phyloP scores from a whole-genome alignment of 345 rosid genomes.

The Salix koriyanagi region DNA sequence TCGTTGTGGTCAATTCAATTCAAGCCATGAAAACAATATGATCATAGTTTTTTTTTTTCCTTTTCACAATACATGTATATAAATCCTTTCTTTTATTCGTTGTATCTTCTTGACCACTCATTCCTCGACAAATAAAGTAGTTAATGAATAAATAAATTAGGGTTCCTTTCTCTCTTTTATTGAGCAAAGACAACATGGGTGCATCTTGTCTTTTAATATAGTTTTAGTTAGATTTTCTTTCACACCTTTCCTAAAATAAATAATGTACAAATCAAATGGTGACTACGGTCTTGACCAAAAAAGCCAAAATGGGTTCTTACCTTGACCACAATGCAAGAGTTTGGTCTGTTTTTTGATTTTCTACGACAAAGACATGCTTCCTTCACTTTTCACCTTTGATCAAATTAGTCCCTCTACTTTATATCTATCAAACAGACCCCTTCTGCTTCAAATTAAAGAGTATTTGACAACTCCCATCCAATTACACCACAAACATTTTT shows the following conservation, averaged over 20 bases:
- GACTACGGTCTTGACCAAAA: conserved; percentile 7
- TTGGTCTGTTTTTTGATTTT: conserved; percentile 2
- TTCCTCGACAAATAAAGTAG: not conserved
- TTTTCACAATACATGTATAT: not conserved
- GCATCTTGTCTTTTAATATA: not conserved
- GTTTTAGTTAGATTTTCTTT: not conserved
- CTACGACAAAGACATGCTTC: not conserved
- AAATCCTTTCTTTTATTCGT: not conserved
- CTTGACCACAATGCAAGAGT: conserved; percentile 19
- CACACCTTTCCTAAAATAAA: not conserved
- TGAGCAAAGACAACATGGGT: not conserved
- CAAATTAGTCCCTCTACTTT: not conserved
- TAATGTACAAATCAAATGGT: not conserved
- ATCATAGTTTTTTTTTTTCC: not conserved
- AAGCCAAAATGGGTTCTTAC: not conserved
- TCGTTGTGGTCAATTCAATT: not conserved
- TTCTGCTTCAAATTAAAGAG: not conserved
- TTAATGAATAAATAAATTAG: no score
- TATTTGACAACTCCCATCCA: not conserved
- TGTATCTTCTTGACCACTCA: not conserved
- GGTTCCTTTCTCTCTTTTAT: not conserved
- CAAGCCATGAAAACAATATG: not conserved
- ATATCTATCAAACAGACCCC: not conserved
- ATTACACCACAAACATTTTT: not conserved
- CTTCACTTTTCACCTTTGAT: not conserved